Base-by-base conservation (phyloP, 148 eudicot genomes). In the Chenopodium quinoa region DNA sequence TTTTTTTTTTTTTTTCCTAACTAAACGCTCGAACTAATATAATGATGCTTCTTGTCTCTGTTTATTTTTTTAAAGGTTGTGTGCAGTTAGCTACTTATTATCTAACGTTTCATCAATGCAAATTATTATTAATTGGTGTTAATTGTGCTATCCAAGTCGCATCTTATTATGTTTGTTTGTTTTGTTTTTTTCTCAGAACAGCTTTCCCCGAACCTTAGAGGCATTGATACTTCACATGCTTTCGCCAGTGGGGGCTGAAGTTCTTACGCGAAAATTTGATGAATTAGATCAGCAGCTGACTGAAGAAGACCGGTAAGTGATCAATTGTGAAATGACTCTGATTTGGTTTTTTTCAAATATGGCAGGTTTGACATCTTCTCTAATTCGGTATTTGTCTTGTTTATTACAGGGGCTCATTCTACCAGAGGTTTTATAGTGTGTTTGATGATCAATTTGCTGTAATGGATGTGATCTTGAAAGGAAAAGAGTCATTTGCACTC, bases 241-340 rank as follows among this genome's bases (percentile, higher is more conserved):
- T 74, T 93, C 98, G 9, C 97, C 97, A 37, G 89, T 93, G 69
- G 98, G 93, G 66, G 91, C 93, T 74, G 99, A 97, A 92, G 94
- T 92, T 75, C 94, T 97, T 78, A 93, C 98, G 60, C 82, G 91
- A 80, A 96, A 91, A 86, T 91, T 92, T 83, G 99, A 94, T 76
- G 92, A 91, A 86, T 88, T 92, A 85, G 98, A 92, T 88, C 90
- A 87, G 78, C 83, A 76, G 76, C 83, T 87, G 84, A 84, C 85
- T n/a, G 91, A 87, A 84, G 97, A 92, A 81, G 88, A 92, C 62
- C 79, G 93, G 94, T 90, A 81, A 70, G 80, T 75, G 20, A 44
- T 84, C 52, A 47, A 72, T 74, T 50, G 63, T 68, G 14, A 31
- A 85, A 47, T 31, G 65, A 9, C 11, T 22, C 9, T 25, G 60